These are phyloP conservation scores for Russula emetica DNA, from an alignment of 768 basidiomycete species.

Conservation along the genomic window DNA sequence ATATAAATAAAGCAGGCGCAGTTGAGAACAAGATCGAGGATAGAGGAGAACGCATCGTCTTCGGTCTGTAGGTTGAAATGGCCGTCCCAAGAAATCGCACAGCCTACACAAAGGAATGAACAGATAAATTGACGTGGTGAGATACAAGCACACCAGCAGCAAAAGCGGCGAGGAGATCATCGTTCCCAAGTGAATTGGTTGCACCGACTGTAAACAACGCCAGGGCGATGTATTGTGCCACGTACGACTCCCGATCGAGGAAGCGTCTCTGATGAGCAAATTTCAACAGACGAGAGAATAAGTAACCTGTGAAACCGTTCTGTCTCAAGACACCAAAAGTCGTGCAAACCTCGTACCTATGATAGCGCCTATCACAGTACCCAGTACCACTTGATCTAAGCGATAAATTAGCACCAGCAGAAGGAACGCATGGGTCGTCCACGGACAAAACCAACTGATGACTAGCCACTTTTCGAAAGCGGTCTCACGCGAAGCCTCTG, in stretches of 20 bases:
- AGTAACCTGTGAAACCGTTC: constrained; percentile 42
- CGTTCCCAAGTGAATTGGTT: constrained; percentile 73
- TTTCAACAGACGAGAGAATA: constrained; percentile 71
- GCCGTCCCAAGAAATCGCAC: constrained; percentile 89
- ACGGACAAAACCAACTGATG: constrained; percentile 75
- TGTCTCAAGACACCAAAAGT: not conserved
- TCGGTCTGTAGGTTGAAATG: constrained; percentile 77
- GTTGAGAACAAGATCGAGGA: constrained; percentile 84
- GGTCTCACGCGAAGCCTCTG: constrained; percentile 55
- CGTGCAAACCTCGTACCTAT: constrained; percentile 34
- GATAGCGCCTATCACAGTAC: constrained; percentile 61
- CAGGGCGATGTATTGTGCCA: constrained; percentile 77
- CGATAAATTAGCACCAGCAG: not conserved
- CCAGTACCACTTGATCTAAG: constrained; percentile 76
- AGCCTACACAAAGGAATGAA: constrained; percentile 47
- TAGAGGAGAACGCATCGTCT: constrained; percentile 82
- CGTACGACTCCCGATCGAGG: constrained; percentile 80
- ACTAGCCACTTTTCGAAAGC: constrained; percentile 85
- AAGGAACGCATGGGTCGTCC: not conserved
- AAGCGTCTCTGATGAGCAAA: constrained; percentile 56
- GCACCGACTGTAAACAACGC: constrained; percentile 75
- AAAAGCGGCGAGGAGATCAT: constrained; percentile 88
- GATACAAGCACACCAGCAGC: constrained; percentile 54
- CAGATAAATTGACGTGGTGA: not conserved
- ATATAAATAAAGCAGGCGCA: constrained; percentile 78